Percentiles rank a stretch among this genome's conserved stretches.
Conservation (phyloP, 371 early-diverging fungal genomes). For the Lichtheimia corymbifera region DNA sequence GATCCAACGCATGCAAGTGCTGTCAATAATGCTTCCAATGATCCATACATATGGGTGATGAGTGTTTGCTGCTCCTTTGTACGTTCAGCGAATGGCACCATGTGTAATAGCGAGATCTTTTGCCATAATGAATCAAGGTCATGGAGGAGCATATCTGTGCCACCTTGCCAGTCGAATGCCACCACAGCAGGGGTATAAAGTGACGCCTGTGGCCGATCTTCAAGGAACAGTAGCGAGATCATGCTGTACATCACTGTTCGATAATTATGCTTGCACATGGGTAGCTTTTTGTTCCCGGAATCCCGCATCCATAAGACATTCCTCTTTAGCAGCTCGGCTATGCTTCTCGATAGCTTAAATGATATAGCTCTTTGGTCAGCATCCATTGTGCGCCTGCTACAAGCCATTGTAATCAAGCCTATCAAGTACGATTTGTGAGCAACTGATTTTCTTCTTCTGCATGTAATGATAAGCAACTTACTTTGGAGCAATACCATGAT, state of each 20-base stretch:
- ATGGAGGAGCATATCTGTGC: constrained; percentile 59
- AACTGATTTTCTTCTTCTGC: background rate
- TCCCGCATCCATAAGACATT: constrained; percentile 52
- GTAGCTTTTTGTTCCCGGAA: constrained; percentile 20
- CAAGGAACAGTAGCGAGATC: constrained; percentile 44
- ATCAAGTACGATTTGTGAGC: constrained; percentile 33
- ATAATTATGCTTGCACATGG: constrained; percentile 56
- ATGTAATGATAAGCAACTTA: constrained; percentile 10
- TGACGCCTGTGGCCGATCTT: constrained; percentile 64
- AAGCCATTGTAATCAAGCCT: constrained; percentile 61
- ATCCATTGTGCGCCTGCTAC: constrained; percentile 55
- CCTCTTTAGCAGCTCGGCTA: constrained; percentile 52
- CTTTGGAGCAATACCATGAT: constrained; percentile 73
- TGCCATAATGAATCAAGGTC: constrained; percentile 62
- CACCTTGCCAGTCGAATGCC: constrained; percentile 67
- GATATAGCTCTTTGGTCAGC: constrained; percentile 60
- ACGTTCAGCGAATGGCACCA: constrained; percentile 22
- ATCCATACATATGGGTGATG: constrained; percentile 30
- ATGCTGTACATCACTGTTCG: constrained; percentile 53
- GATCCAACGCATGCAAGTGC: constrained; percentile 64
- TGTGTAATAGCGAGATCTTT: constrained; percentile 34
- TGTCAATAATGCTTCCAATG: constrained; percentile 62
- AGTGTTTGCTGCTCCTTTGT: constrained; percentile 27
- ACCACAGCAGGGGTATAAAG: constrained; percentile 73
- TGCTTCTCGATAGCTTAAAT: constrained; percentile 16